Percentiles rank a stretch among this genome's conserved stretches.
Evolutionary conservation across 2,329 filamentous ascomycete genomes (phyloP).

Genomic region (Sclerotinia glacialis): DNA sequence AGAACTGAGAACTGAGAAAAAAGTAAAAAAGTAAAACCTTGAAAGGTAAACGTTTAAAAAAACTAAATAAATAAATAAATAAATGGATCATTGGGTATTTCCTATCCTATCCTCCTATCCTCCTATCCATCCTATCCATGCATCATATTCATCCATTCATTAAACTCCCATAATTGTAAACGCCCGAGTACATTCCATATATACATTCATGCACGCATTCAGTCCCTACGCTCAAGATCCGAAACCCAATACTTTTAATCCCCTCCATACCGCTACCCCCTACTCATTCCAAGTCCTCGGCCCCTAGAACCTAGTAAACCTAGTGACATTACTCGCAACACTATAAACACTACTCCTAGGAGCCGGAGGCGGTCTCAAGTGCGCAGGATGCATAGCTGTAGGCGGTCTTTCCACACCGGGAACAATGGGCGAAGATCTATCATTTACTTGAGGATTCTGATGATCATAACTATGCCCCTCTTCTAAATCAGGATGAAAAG

Average conservation of each 20-base stretch:
- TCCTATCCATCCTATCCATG: neutral
- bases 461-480: neutral
- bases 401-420: constrained; percentile 55
- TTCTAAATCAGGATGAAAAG: neutral
- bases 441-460: neutral
- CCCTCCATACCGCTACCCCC: too few species aligned
- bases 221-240: too few species aligned
- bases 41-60: too few species aligned
- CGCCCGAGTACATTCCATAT: too few species aligned
- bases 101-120: neutral
- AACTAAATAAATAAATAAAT: neutral
- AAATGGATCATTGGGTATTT: neutral
- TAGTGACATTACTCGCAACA: constrained; percentile 15
- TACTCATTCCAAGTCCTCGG: too few species aligned
- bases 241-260: too few species aligned
- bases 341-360: constrained; percentile 41
- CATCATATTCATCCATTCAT: too few species aligned
- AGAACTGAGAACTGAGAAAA: neutral
- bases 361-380: constrained; percentile 46
- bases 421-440: constrained; percentile 48
- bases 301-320: constrained; percentile 3
- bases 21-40: neutral
- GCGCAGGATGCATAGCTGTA: constrained; percentile 54
- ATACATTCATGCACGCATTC: too few species aligned
- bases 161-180: too few species aligned